Evolutionary conservation across 116 monocot genomes (phyloP), one percentile per base, ranked within the genome.

Genomic region (Iris pallida): DNA sequence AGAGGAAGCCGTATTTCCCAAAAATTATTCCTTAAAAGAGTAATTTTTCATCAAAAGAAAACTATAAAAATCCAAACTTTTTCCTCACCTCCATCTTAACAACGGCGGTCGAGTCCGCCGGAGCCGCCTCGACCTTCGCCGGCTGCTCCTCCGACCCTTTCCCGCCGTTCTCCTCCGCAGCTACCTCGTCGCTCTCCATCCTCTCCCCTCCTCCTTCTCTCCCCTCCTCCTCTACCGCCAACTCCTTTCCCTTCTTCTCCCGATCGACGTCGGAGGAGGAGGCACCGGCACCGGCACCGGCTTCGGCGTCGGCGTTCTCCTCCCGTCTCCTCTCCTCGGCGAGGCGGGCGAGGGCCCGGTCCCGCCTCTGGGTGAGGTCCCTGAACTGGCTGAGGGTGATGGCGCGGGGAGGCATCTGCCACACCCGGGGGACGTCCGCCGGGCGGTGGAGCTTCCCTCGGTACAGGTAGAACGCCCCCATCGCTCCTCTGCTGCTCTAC

Each of bases 391-490:
- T 8, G 52, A 79, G 80, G 49, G 90, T 61, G 55, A 90, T 76
- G 20, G 80, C 42, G 0, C 16, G 90, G 2, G 68, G 68, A 0
- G 90, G 90, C 78, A 79, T 75, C 13, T 30, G 57, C 86, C 83
- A 90, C 40, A 56, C 72, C 16, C 90, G 73, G 19, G 80, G 80
- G 14, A 65, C 61, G 61, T 73, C 71, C 47, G 87, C 54, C 16
- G 81, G 81, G 4, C 83, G 75, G 81, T 90, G 90, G 68, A 90
- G 86, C 18, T 86, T 86, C 14, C 90, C 90, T 57, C 90, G 78
- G 71, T 86, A 83, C 5, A 90, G 68, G 9, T 80, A 77, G 45
- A 90, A 71, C 71, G 86, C 82, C 57, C 70, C 86, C 86, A 86
- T 86, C 15, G 20, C 11, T 52, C n/a, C 15, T 58, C 64, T 63